Conservation (phyloP, 768 basidiomycete genomes). For the Pleurotus eryngii region DNA sequence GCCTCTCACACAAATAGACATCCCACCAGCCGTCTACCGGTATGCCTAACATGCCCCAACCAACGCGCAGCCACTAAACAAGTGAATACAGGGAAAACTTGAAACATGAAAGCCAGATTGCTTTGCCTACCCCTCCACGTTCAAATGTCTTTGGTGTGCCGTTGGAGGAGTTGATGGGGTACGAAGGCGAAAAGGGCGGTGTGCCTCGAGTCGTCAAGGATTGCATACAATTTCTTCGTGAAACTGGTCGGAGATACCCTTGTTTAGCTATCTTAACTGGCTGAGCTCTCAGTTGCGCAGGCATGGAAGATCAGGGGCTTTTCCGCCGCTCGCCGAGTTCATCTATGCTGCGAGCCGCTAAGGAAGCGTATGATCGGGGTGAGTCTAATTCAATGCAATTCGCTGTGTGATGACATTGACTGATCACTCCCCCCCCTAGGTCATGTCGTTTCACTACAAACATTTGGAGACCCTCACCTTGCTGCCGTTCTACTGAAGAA, state of each 20-base stretch:
- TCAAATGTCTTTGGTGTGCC: constrained; percentile 78
- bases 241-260: constrained; percentile 37
- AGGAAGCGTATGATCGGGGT: constrained; percentile 86
- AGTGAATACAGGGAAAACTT: constrained; percentile 62
- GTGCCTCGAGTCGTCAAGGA: constrained; percentile 82
- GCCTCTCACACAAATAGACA: constrained; percentile 85
- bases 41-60: constrained; percentile 32
- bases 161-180: constrained; percentile 81
- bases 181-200: constrained; percentile 75
- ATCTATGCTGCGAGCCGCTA: constrained; percentile 63
- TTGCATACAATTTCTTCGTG: constrained; percentile 66
- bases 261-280: too few relatives aligned
- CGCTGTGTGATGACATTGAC: neutral
- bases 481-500: constrained; percentile 87
- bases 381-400: neutral
- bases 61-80: neutral
- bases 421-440: constrained; percentile 35
- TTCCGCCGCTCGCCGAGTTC: constrained; percentile 83
- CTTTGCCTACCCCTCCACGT: constrained; percentile 55
- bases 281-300: constrained; percentile 17
- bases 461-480: constrained; percentile 73
- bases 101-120: constrained; percentile 69
- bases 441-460: constrained; percentile 74
- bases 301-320: constrained; percentile 73
- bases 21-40: constrained; percentile 81